phyloP scores from a whole-genome alignment of 352 stramenopile genomes.

The Pythium sp. region DNA sequence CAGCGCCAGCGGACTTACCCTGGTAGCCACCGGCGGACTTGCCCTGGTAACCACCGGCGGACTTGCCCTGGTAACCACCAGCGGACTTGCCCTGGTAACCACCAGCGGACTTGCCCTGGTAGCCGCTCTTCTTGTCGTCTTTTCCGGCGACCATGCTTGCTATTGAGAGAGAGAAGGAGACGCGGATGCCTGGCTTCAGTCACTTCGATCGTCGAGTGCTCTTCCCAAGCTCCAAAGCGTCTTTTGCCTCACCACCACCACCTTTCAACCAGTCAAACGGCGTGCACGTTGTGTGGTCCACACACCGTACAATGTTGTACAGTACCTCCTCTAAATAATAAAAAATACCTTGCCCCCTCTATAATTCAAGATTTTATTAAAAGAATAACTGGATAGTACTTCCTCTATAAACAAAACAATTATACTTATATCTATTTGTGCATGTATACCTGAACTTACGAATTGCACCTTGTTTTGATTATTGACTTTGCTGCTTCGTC shows the following conservation, averaged over 20 bases:
- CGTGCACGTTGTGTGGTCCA: neutral
- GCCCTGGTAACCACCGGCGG: slow-evolving; percentile 4
- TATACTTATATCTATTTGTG: no score
- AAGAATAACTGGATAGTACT: no score
- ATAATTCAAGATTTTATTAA: no score
- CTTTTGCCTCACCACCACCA: slow-evolving; percentile 19
- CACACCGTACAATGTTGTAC: neutral
- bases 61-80: slow-evolving; percentile 14
- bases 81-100: neutral
- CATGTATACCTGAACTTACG: no score
- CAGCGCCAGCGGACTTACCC: neutral
- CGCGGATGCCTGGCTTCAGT: neutral
- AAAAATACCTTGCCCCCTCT: no score
- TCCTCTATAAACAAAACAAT: no score
- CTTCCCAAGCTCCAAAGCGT: neutral
- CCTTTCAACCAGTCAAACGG: slow-evolving; percentile 17
- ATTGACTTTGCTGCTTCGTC: no score
- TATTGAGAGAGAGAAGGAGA: slow-evolving; percentile 3
- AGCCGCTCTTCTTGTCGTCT: slow-evolving; percentile 18
- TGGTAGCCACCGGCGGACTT: neutral
- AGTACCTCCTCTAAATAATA: neutral
- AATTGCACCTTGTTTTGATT: no score
- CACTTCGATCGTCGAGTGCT: slow-evolving; percentile 15
- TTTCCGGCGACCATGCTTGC: slow-evolving; percentile 16
- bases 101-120: slow-evolving; percentile 10